Conservation (phyloP, 163 green algal species). For the Scenedesmus sp. region DNA sequence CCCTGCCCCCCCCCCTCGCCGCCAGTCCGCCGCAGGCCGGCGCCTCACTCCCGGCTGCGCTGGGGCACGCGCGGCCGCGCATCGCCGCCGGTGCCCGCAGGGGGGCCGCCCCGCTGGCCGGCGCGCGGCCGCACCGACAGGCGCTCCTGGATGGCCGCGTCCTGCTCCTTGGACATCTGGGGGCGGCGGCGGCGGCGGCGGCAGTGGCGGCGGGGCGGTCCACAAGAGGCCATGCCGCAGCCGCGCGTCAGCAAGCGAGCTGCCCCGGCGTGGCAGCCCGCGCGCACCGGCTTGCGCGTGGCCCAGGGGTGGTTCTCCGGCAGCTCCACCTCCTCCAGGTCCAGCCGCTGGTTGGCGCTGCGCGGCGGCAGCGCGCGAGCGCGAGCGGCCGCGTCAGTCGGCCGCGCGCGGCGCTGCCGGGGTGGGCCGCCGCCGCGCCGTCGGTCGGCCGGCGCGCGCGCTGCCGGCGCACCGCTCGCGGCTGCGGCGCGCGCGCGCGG, state of each 20-base stretch:
- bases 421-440: too few species aligned
- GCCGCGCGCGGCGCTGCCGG: too few species aligned
- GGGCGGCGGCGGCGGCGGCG: not conserved
- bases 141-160: conserved; percentile 22
- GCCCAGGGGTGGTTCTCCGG: conserved; percentile 69
- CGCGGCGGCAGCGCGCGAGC: not conserved
- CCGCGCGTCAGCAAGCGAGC: not conserved
- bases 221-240: not conserved
- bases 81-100: not conserved
- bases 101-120: not conserved
- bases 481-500: conserved; percentile 56
- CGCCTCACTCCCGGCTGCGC: too few species aligned
- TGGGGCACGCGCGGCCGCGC: not conserved
- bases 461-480: conserved; percentile 61
- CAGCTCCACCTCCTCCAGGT: conserved; percentile 63
- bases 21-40: too few species aligned
- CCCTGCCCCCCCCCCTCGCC: too few species aligned
- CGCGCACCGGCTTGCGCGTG: conserved; percentile 44
- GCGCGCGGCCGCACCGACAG: conserved; percentile 23
- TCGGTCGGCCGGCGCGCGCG: too few species aligned
- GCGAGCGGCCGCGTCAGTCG: not conserved
- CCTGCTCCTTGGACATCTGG: conserved; percentile 44
- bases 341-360: conserved; percentile 60
- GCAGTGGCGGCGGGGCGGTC: not conserved
- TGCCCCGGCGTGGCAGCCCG: too few species aligned